Evolutionary conservation across 371 early-diverging fungal genomes (phyloP), one percentile per base, ranked within the genome.

Genomic region (Apophysomyces variabilis): DNA sequence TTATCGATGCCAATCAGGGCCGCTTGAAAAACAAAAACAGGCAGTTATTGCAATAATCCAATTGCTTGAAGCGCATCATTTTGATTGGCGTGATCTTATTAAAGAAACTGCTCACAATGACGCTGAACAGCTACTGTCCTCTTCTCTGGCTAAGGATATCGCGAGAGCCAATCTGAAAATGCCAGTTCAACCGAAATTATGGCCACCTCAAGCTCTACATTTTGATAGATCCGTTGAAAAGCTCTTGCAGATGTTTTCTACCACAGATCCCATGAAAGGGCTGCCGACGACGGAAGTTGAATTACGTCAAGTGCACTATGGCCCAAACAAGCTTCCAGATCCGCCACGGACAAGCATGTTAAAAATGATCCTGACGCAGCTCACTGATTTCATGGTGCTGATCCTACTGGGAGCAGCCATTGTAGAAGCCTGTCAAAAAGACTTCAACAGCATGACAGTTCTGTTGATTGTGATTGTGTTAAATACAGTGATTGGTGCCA

Each of bases 361-460:
- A 69, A 89, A 79, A 67, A 95, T 97, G 87, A 69, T 96, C 2
- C 90, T 90, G 87, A 81, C 69, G 32, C 97, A 97, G 77, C 66
- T 97, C 16, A 92, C 93, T 1, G 97, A 97, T 67, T 91, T 96
- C 69, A 97, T 97, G 93, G 89, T 97, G 32, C 62, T 97, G 39
- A 88, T 97, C 47, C 82, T 94, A 9, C 69, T 80, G 32, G 75
- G 73, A 7, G 81, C 80, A 36, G 91, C 96, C 7, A 85, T 95
- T 62, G 83, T 94, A 14, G 89, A 93, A 65, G 89, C 89, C 7
- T 93, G 90, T 16, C 86, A 88, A 43, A 84, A 90, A 60, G 92
- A 91, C 26, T 89, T 82, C 66, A 90, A 93, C 71, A 86, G 90
- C 85, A 66, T 89, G 89, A 59, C 83, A 57, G 90, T 91, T n/a